Evolutionary conservation across 1,139 yeast species (phyloP), one percentile per base, ranked within the genome.

Genomic region (Pichia sp.): DNA sequence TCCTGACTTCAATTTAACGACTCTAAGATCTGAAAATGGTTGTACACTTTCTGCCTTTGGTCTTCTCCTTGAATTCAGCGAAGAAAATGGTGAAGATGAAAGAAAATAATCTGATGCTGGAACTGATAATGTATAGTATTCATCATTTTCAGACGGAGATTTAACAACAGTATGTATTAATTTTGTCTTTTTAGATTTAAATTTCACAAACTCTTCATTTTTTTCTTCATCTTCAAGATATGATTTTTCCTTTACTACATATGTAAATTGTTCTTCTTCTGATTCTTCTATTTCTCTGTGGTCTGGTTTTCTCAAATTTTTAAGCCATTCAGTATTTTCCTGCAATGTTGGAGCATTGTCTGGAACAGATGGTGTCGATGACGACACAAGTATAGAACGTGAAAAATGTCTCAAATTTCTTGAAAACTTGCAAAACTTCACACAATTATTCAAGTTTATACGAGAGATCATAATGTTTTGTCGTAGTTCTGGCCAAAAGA

Each of bases 1-100:
- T 0, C 98, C 98, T 37, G 95, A 80, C 10, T 66, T 65, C n/a
- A 86, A 68, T 46, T 77, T 74, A 6, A 89, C 71, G 16, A 87
- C 72, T 53, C 79, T 73, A n/a, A 86, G 64, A 61, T 87, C 96
- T 0, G 78, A 66, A 51, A 76, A 76, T 7, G 64, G 50, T 46
- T 63, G 67, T 23, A 47, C 44, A 12, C 47, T 46, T 54, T 63
- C 68, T 31, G 72, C 62, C 51, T 68, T 62, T 47, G 74, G 66
- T 55, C 75, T 56, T 55, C 62, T 55, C 48, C 60, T 58, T 40
- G 64, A 36, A 44, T 62, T 50, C 48, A 69, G 31, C 42, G 60
- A 39, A 27, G 71, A 65, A 48, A 63, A 68, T 0, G 69, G 68
- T 3, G 72, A 67, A 10, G 72, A 65, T 9, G 67, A 57, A 6